Conservation (phyloP, 2,329 filamentous ascomycete species). For the Colletotrichum spaethianum region DNA sequence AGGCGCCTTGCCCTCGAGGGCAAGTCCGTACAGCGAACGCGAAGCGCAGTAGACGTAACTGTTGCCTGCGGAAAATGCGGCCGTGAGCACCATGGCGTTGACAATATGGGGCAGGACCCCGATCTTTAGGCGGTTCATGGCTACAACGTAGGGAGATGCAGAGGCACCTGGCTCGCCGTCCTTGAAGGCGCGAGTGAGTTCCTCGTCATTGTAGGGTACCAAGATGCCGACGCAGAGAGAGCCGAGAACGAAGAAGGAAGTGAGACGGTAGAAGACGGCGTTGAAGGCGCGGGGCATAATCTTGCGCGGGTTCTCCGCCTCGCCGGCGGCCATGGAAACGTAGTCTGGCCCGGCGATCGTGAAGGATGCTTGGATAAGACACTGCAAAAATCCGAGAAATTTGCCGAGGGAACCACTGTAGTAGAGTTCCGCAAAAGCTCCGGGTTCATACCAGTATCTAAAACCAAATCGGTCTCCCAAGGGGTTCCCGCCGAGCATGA, state of each 20-base stretch:
- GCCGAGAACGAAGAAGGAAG: constrained; percentile 82
- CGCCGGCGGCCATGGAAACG: constrained; percentile 72
- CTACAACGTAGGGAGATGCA: constrained; percentile 76
- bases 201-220: constrained; percentile 77
- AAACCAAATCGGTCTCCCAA: constrained; percentile 80
- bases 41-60: constrained; percentile 76
- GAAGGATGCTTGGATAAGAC: constrained; percentile 79
- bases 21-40: constrained; percentile 77
- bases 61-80: constrained; percentile 78
- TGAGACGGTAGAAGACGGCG: constrained; percentile 83
- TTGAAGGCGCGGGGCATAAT: constrained; percentile 83
- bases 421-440: constrained; percentile 78
- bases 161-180: constrained; percentile 75
- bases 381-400: constrained; percentile 83
- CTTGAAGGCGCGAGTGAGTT: constrained; percentile 72
- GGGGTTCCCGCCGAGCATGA: constrained; percentile 88
- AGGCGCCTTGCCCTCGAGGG: constrained; percentile 77
- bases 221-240: constrained; percentile 80
- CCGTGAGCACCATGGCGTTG: constrained; percentile 79
- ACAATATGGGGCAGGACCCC: constrained; percentile 77
- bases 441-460: constrained; percentile 75
- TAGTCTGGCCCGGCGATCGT: constrained; percentile 68
- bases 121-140: constrained; percentile 77
- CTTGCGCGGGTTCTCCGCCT: constrained; percentile 78
- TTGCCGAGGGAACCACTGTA: constrained; percentile 76